Evolutionary conservation across 164 flowering plant species (phyloP), one percentile per base, ranked within the genome.

Genomic region (Aristolochia contorta): DNA sequence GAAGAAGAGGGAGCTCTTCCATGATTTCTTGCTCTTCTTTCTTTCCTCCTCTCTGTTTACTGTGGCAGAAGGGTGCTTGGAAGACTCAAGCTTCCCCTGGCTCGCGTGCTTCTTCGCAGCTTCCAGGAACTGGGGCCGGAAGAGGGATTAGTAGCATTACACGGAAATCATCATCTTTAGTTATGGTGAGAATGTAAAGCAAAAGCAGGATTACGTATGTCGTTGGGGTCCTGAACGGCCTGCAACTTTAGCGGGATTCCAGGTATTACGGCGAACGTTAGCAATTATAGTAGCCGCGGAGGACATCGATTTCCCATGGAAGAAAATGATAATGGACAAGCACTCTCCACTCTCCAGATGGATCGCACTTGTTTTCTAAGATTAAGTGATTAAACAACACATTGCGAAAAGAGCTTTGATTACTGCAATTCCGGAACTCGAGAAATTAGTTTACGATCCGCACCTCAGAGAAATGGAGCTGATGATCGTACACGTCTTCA

Each of bases 1-100:
- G 48, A 61, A 61, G 20, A 61, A 21, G 47, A 61, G 48, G 30
- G 57, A 19, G 16, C 12, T 41, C 53, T 37, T 61, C 64, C 64
- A 61, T 0, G 24, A 33, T 37, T 61, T 61, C 48, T 61, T 61
- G 6, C 53, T 52, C 56, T 51, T 52, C 27, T 37, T 41, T 3
- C 33, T 47, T 51, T 16, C 54, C 0, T 0, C 24, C 46, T 21
- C 33, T 46, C 18, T 16, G 16, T 51, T 51, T 20, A n/a, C 10
- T 0, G 48, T 30, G 23, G 6, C 4, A 0, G 49, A 16, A 49
- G 7, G 53, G 41, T 16, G 16, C 5, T 10, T 18, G 33, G 57
- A 13, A 10, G n/a, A 55, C 3, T 14, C n/a, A 12, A 14, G 24
- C 37, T 48, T 19, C 47, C 6, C 41, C 20, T 60, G 27, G 45